phyloP scores from a whole-genome alignment of 345 rosid species.

The Salix viminalis region DNA sequence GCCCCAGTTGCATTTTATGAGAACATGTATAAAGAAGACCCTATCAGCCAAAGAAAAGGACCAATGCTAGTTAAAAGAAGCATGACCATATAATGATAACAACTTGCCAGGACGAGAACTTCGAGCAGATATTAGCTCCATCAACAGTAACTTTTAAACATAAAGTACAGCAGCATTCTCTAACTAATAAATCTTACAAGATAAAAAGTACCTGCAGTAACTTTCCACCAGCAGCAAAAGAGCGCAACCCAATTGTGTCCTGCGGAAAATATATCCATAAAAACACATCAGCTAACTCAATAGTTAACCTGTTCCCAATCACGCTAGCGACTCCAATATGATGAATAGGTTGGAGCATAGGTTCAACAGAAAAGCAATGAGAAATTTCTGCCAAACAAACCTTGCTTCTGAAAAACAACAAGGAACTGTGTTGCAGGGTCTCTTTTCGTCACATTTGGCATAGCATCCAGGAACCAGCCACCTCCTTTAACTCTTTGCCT shows the following conservation, averaged over 20 bases:
- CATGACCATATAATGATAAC: background rate
- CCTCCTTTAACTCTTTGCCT: conserved; percentile 95
- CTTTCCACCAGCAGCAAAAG: conserved; percentile 99
- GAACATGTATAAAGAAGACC: background rate
- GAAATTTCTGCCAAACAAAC: conserved; percentile 33
- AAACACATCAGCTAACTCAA: conserved; percentile 8
- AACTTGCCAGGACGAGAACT: background rate
- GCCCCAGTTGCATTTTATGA: background rate
- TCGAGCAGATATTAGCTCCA: background rate
- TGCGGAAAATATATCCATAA: conserved; percentile 23
- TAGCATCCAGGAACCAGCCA: conserved; percentile 89
- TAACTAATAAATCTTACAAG: background rate
- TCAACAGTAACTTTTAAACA: background rate
- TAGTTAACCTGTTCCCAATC: background rate
- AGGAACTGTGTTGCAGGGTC: conserved; percentile 99
- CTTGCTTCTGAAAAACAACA: conserved; percentile 78
- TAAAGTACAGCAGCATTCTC: background rate
- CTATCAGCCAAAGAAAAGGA: background rate
- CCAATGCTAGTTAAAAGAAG: background rate
- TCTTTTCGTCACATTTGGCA: conserved; percentile 85
- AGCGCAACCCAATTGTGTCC: conserved; percentile 96
- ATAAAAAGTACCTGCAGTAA: conserved; percentile 69
- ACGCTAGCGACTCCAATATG: background rate
- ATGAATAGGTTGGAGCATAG: background rate
- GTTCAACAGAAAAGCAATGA: conserved; percentile 2